A percentile compares a stretch with the other conserved stretches of the same genome.
Conservation (phyloP, 352 stramenopile genomes). For the Pythium volutum region DNA sequence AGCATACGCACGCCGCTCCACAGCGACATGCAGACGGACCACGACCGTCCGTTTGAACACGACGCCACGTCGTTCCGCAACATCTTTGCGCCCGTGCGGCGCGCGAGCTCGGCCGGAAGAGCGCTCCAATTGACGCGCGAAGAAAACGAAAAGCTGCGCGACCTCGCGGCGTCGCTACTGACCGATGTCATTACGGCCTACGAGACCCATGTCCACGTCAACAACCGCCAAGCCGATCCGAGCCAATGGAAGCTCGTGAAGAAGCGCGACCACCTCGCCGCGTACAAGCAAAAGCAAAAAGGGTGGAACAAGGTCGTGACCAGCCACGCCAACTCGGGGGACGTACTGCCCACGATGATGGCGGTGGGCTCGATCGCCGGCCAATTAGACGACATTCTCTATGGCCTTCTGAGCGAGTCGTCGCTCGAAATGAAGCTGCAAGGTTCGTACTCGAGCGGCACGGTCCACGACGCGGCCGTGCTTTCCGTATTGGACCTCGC, state of each 20-base stretch:
- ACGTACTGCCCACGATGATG: slow-evolving; percentile 37
- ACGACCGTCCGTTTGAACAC: slow-evolving; percentile 16
- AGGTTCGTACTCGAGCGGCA: slow-evolving; percentile 38
- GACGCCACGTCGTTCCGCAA: slow-evolving; percentile 17
- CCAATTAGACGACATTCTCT: slow-evolving; percentile 60
- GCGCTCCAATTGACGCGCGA: slow-evolving; percentile 49
- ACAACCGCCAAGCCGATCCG: slow-evolving; percentile 30
- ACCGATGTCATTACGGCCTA: slow-evolving; percentile 37
- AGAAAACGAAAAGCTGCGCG: slow-evolving; percentile 41
- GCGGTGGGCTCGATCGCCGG: slow-evolving; percentile 42
- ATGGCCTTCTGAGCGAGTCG: slow-evolving; percentile 45
- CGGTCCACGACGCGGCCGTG: slow-evolving; percentile 43
- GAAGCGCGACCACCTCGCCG: slow-evolving; percentile 52
- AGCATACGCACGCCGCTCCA: slow-evolving; percentile 14
- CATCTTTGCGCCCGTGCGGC: slow-evolving; percentile 14
- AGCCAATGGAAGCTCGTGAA: slow-evolving; percentile 68
- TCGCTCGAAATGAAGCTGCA: slow-evolving; percentile 62
- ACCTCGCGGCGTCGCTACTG: slow-evolving; percentile 38
- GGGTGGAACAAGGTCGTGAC: slow-evolving; percentile 2
- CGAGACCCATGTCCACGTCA: slow-evolving; percentile 27
- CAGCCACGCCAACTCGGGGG: background rate
- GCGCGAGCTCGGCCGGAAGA: slow-evolving; percentile 15
- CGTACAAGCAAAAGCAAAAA: slow-evolving; percentile 49
- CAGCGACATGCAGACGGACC: slow-evolving; percentile 21
- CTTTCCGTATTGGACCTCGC: slow-evolving; percentile 37